Percentiles rank a stretch among this genome's conserved stretches.
These are phyloP conservation scores for Diplodia corticola DNA, from an alignment of 2,329 filamentous ascomycete genomes.

Conservation along the genomic window DNA sequence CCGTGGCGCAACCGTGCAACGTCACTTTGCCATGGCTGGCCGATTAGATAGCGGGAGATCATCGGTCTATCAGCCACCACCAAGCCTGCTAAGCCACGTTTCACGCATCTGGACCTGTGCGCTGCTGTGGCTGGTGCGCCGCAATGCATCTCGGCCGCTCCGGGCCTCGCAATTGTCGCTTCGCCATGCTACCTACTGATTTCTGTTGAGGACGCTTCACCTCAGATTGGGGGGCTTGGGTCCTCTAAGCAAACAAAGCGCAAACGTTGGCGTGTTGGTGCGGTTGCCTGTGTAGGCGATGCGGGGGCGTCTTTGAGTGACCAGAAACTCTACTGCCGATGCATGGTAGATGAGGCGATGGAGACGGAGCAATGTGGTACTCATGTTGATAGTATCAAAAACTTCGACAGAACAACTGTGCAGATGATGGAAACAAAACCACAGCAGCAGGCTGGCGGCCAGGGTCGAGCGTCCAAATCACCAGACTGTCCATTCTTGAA, in stretches of 20 bases:
- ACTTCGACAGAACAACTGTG: no score
- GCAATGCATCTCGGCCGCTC: background rate
- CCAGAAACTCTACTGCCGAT: no score
- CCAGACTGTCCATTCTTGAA: background rate
- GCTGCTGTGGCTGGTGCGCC: background rate
- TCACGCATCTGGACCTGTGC: background rate
- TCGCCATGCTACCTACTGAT: background rate
- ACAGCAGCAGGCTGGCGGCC: no score
- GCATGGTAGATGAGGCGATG: no score
- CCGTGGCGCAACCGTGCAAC: background rate
- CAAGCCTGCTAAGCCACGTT: constrained; percentile 1
- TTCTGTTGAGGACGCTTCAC: background rate
- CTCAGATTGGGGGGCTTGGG: background rate
- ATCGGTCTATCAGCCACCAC: background rate
- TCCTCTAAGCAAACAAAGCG: background rate
- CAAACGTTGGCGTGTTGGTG: no score
- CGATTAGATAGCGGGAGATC: background rate
- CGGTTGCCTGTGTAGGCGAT: background rate
- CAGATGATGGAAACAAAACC: no score
- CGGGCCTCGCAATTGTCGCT: background rate
- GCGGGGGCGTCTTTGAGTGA: background rate
- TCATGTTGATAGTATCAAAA: no score
- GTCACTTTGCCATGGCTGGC: background rate
- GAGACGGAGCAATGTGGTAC: no score
- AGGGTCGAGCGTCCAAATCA: background rate